Evolutionary conservation across 495 filamentous ascomycete genomes (phyloP), one percentile per base, ranked within the genome.

Genomic region (Cercophora newfieldiana): DNA sequence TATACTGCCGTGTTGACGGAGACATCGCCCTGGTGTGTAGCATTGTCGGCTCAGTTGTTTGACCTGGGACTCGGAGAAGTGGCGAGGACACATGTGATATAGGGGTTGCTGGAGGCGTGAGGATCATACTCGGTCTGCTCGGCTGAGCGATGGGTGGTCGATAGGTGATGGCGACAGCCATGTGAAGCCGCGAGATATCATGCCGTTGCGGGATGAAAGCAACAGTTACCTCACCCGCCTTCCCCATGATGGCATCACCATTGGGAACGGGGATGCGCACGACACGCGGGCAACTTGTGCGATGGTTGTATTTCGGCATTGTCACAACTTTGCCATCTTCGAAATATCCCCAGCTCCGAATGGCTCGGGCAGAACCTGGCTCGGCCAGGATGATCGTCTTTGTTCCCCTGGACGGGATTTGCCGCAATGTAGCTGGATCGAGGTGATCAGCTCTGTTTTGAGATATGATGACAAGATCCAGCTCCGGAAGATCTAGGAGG

Each of bases 381-480:
- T 87, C 86, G 3, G 89, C 88, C n/a, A 91, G 79, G 29, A 93
- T 86, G 4, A 83, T 74, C 0, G 89, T 87, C 37, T 80, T 78
- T 12, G 77, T 77, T 12, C 82, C 81, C 0, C 71, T 73, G 30
- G 79, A 73, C 0, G 84, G 82, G n/a, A 92, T 77, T 66, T 88
- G 83, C 24, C 79, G 82, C 19, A 92, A 75, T 1, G 90, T 91
- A 44, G 83, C 82, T 71, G 88, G 79, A 68, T 91, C 86, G 74
- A 89, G 91, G 67, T 92, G 90, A 66, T 91, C 89, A 2, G 81
- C 82, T 70, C 90, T 90, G 64, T 85, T 78, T 69, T 92, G 90
- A n/a, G 84, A 87, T 33, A 91, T 81, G 59, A 93, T 77, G 59
- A 92, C 83, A 10, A 91, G 66, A 68, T 91, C 86, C 5, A 87